phyloP scores from a whole-genome alignment of 169 alveolate genomes.

The Cryptosporidium ryanae region DNA sequence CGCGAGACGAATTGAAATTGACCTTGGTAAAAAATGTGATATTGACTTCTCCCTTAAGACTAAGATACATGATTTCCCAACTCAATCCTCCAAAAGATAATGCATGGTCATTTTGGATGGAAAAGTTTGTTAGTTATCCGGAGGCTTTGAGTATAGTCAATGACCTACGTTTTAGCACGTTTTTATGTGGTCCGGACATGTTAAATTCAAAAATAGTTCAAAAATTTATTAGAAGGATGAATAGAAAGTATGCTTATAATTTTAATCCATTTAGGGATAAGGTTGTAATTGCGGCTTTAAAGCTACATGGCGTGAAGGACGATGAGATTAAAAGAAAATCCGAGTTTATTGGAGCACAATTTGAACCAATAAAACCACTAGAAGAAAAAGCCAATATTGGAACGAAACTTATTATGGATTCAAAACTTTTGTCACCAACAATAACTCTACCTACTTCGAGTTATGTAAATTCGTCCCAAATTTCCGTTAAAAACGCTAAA shows the following conservation, averaged over 20 bases:
- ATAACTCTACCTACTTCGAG: not conserved
- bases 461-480: not conserved
- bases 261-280: conserved; percentile 52
- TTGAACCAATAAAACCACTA: not conserved
- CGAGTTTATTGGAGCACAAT: not conserved
- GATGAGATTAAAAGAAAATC: conserved; percentile 4
- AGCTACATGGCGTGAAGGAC: conserved; percentile 24
- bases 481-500: not conserved
- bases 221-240: conserved; percentile 23
- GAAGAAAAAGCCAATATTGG: not conserved
- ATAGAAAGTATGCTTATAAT: conserved; percentile 25
- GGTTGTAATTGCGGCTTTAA: conserved; percentile 31
- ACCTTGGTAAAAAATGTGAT: conserved; percentile 48
- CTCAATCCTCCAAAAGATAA: not conserved
- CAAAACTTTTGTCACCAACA: too few relatives aligned
- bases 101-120: conserved; percentile 24
- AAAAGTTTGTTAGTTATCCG: conserved; percentile 34
- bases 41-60: conserved; percentile 49
- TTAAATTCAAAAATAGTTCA: conserved; percentile 16
- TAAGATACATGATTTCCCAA: conserved; percentile 17
- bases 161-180: conserved; percentile 51
- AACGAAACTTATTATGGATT: not conserved
- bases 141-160: conserved; percentile 20
- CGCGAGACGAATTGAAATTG: conserved; percentile 39
- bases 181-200: conserved; percentile 66